Evolutionary conservation across 2,329 filamentous ascomycete genomes (phyloP).

Genomic region (Fusarium sp.): DNA sequence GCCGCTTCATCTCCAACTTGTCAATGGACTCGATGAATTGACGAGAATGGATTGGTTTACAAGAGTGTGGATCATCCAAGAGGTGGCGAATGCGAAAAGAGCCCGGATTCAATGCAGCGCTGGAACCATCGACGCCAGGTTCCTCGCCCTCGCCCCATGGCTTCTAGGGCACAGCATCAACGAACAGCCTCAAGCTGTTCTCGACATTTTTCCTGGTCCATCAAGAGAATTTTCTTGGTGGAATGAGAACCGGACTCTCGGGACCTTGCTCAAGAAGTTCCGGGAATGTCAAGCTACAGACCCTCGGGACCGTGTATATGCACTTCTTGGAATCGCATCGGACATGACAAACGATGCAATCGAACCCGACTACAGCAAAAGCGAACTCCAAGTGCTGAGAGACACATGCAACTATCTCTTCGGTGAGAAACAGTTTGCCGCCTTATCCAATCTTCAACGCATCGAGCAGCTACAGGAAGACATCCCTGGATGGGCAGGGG

Average conservation of each 20-base stretch:
- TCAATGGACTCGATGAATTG: accelerated
- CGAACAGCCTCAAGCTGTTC: slow-evolving; percentile 23
- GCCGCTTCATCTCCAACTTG: accelerated
- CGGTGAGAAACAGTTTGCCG: background rate
- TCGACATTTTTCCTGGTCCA: slow-evolving; percentile 22
- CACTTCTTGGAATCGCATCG: slow-evolving; percentile 11
- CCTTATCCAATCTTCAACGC: background rate
- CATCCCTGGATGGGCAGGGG: background rate
- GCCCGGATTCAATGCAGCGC: background rate
- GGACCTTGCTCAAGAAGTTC: slow-evolving; percentile 7
- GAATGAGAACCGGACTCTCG: slow-evolving; percentile 7
- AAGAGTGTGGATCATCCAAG: slow-evolving; percentile 26
- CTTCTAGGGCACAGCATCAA: accelerated
- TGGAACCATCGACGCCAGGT: background rate
- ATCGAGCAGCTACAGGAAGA: background rate
- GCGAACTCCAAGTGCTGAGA: background rate
- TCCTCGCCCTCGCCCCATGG: background rate
- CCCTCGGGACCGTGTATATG: slow-evolving; percentile 14
- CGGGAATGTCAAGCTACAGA: slow-evolving; percentile 7
- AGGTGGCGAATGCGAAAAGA: slow-evolving; percentile 11
- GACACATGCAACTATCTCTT: background rate
- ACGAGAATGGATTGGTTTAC: slow-evolving; percentile 7
- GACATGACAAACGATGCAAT: background rate
- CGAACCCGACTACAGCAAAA: background rate
- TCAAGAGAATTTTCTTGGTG: slow-evolving; percentile 10